Base-by-base conservation (phyloP, 148 eudicot genomes). In the Persicaria maculosa region DNA sequence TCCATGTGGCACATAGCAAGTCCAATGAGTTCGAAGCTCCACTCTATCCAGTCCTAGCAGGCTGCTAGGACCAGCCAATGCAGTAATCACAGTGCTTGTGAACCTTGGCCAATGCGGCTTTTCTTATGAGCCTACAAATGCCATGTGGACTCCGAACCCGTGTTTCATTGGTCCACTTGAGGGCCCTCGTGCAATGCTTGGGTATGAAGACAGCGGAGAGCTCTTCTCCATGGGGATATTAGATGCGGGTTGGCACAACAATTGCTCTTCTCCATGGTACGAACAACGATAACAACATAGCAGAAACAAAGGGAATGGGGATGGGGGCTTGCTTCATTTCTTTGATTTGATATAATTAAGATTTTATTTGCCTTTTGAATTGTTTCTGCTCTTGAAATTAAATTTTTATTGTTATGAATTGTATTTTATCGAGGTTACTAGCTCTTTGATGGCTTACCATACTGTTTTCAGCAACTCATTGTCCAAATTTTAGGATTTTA, bases 171-270 rank as follows among this genome's bases (percentile, higher is more conserved):
- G 87, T 20, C 85, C 87, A 5, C 72, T 75, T 0, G 75, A 50
- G 1, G 77, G 72, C 25, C 85, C 91, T 2, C 15, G 59, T 6
- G 50, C 69, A 0, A 20, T 48, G 44, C 70, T 88, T 1, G 87
- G 91, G n/a, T 83, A 84, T 44, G 97, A 91, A 20, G 95, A 91
- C 44, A 94, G 96, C 76, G 81, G 72, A 77, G 98, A 94, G 84
- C 87, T 94, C 50, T 94, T 94, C 80, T 94, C 98, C 0, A 94
- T 94, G 86, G 97, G 89, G 65, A 79, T 91, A 75, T 80, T 94
- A 3, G 91, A 94, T 71, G 72, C 87, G 0, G 85, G 81, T 61
- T 88, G 97, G 96, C 86, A 73, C 4, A 81, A 74, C 16, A 77
- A 83, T 54, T 76, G 88, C 45, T 68, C 73, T 2, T 73, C 86